These are phyloP conservation scores for Chaetomium olivaceum DNA, from an alignment of 2,329 filamentous ascomycete species.

Conservation along the genomic window DNA sequence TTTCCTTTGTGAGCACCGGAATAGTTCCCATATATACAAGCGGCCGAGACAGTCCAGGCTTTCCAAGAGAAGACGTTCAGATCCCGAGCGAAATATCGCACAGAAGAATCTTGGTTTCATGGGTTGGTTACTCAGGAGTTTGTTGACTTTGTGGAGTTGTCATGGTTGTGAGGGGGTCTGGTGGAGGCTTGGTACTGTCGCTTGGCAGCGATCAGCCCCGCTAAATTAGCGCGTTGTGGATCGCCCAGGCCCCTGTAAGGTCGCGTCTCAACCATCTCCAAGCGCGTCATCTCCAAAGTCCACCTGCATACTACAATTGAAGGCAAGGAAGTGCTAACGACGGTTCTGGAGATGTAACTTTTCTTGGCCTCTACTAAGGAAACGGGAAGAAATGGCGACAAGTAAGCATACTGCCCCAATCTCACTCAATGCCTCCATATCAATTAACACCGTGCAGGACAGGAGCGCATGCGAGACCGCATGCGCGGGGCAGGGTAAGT, in stretches of 20 bases:
- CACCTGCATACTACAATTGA: not conserved
- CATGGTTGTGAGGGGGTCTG: not conserved
- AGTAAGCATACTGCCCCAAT: slow-evolving; percentile 32
- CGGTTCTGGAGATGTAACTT: not conserved
- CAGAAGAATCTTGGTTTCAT: no score
- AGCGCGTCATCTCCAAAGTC: not conserved
- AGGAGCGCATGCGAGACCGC: slow-evolving; percentile 64
- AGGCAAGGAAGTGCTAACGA: not conserved
- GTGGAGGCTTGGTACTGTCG: no score
- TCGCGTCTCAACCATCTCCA: slow-evolving; percentile 1
- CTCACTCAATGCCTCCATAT: not conserved
- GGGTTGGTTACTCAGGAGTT: not conserved
- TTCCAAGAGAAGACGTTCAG: no score
- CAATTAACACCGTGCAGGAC: slow-evolving; percentile 37
- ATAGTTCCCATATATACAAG: no score
- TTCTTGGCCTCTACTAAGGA: not conserved
- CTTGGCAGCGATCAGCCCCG: not conserved
- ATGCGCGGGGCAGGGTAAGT: slow-evolving; percentile 65
- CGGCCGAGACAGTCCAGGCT: no score
- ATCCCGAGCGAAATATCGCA: no score
- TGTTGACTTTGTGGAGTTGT: not conserved
- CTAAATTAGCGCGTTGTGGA: not conserved
- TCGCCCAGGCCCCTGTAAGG: not conserved
- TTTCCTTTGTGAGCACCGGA: no score
- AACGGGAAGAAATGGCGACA: slow-evolving; percentile 36